Evolutionary conservation across 495 filamentous ascomycete species (phyloP).

Genomic region (Hypoxylon subgilvum): DNA sequence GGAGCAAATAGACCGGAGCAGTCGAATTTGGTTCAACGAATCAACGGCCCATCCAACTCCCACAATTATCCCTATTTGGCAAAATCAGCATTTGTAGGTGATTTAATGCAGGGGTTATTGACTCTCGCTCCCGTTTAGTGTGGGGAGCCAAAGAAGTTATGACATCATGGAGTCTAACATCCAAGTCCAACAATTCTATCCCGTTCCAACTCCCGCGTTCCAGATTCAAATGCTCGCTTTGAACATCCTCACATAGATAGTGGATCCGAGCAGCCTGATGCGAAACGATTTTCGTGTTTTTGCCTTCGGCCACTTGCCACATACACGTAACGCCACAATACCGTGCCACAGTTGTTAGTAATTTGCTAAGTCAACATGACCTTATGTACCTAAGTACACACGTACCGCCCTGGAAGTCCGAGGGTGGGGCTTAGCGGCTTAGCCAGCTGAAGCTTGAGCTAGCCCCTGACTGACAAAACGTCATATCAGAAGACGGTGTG

Average conservation of each 20-base stretch:
- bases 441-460: constrained; percentile 6
- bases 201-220: background rate
- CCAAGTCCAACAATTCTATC: constrained; percentile 9
- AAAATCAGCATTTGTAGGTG: constrained; percentile 8
- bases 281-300: too few relatives aligned
- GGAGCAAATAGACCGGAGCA: constrained; percentile 23
- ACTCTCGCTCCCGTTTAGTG: background rate
- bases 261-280: too few relatives aligned
- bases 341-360: background rate
- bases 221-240: background rate
- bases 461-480: background rate
- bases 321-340: too few relatives aligned
- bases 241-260: too few relatives aligned
- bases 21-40: background rate
- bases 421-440: constrained; percentile 13
- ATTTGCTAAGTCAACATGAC: background rate
- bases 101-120: constrained; percentile 19
- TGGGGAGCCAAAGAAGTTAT: background rate
- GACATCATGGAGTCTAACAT: constrained; percentile 23
- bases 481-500: constrained; percentile 6
- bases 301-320: too few relatives aligned
- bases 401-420: constrained; percentile 1
- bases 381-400: too few relatives aligned
- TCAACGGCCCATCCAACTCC: background rate
- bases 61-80: constrained; percentile 22